Base-by-base conservation (phyloP, 305 asterid genomes). In the Ajuga reptans region DNA sequence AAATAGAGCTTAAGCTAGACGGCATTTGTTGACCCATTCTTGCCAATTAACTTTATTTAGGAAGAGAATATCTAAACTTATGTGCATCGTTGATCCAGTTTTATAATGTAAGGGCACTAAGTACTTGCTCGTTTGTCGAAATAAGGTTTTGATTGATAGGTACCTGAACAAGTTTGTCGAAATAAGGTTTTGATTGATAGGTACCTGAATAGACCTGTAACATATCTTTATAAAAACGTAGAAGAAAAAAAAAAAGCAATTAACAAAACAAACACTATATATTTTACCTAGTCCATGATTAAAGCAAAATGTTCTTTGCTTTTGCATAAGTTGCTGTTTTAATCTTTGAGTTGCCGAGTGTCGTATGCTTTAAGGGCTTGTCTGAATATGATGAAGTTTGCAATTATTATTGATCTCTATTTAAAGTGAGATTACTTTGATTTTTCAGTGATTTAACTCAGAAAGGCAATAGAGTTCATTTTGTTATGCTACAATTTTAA, bases 151-250 rank as follows among this genome's bases (percentile, higher is more conserved):
- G 49, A 1, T 42, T 27, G 56, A 8, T 17, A 39, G 76, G 46
- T 63, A 72, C 74, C 9, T 73, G 50, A 60, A 43, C n/a, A n/a
- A n/a, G n/a, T n/a, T n/a, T 7, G 21, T 60, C 34, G n/a, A 65
- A 66, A 56, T 24, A 52, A 49, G 31, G 42, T 50, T 51, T 33
- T 39, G 49, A 1, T 42, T 27, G 56, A 8, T 17, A 39, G 76
- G 46, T 63, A 72, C 74, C 9, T 73, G 50, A 60, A 43, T 58
- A n/a, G 49, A 34, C 55, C 17, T 11, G 7, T 21, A 16, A 6
- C 2, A 46, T 55, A 16, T 58, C 62, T 14, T 29, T 39, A 41
- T 7, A 24, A 0, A 7, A 54, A 43, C 10, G 16, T 0, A 3
- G 8, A 9, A 33, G 37, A 0, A 3, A 58, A 55, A 9, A 6